A percentile compares a stretch with the other conserved stretches of the same genome.
Conservation (phyloP, 169 alveolate genomes). For the Plasmodium knowlesi region DNA sequence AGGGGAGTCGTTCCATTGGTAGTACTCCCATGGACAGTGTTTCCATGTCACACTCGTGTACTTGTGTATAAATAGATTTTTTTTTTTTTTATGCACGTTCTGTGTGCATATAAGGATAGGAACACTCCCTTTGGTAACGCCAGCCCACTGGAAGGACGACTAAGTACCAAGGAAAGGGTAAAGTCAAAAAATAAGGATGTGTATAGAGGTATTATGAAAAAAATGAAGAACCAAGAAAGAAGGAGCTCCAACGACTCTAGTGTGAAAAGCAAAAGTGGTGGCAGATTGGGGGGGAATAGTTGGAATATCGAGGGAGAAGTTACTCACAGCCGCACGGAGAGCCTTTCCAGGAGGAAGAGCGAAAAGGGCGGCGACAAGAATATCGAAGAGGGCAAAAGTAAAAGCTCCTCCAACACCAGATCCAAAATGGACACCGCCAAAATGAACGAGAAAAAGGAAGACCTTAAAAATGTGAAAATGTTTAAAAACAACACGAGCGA, state of each 20-base stretch:
- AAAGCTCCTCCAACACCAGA: not conserved
- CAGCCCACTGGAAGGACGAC: not conserved
- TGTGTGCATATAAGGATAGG: slow-evolving; percentile 11
- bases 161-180: not conserved
- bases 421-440: not conserved
- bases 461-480: not conserved
- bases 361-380: not conserved
- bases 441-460: not conserved
- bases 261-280: slow-evolving; percentile 20
- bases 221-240: slow-evolving; percentile 33
- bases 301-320: not conserved
- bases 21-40: not conserved
- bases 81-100: not conserved
- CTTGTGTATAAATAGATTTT: not conserved
- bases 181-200: not conserved
- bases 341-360: not conserved
- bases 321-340: not conserved
- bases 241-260: slow-evolving; percentile 12
- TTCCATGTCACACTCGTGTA: not conserved
- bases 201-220: not conserved
- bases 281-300: not conserved
- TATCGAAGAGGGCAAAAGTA: not conserved
- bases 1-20: not conserved
- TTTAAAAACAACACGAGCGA: not conserved
- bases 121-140: not conserved